A percentile compares a stretch with the other conserved stretches of the same genome.
These are phyloP conservation scores for Brassica cretica DNA, from an alignment of 345 rosid species.

Conservation along the genomic window DNA sequence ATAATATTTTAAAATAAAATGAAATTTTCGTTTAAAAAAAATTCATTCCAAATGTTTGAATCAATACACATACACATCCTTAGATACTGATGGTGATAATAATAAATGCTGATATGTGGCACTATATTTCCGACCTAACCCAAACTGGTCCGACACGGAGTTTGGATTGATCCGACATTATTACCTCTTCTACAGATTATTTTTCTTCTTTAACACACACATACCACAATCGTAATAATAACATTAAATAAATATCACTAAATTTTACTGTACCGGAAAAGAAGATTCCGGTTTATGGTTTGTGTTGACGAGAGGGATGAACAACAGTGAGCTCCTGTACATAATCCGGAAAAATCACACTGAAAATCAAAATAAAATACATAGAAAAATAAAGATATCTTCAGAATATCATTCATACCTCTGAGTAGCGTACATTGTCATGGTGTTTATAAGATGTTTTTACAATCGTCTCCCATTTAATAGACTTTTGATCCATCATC, in stretches of 20 bases:
- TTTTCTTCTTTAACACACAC: not conserved
- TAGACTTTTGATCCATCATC: conserved; percentile 40
- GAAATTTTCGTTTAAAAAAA: not conserved
- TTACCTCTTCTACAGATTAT: not conserved
- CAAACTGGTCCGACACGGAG: conserved; percentile 14
- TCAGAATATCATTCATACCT: conserved; percentile 46
- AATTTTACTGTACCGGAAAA: conserved; percentile 18
- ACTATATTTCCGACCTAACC: not conserved
- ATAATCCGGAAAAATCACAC: not conserved
- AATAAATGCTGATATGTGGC: not conserved
- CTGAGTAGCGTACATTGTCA: conserved; percentile 72
- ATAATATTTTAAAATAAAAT: not conserved
- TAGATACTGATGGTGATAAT: not conserved
- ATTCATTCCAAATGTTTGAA: not conserved
- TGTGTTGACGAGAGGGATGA: conserved; percentile 29
- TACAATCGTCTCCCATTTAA: conserved; percentile 94
- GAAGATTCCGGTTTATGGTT: conserved; percentile 25
- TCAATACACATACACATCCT: not conserved
- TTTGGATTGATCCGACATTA: not conserved
- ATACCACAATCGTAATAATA: conserved; percentile 7
- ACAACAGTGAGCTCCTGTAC: conserved; percentile 26
- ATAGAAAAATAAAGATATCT: not conserved
- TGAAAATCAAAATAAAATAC: not conserved
- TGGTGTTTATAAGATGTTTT: conserved; percentile 72
- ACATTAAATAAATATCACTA: not conserved